Conservation (phyloP, 768 basidiomycete genomes). For the Kwoniella dejecticola region DNA sequence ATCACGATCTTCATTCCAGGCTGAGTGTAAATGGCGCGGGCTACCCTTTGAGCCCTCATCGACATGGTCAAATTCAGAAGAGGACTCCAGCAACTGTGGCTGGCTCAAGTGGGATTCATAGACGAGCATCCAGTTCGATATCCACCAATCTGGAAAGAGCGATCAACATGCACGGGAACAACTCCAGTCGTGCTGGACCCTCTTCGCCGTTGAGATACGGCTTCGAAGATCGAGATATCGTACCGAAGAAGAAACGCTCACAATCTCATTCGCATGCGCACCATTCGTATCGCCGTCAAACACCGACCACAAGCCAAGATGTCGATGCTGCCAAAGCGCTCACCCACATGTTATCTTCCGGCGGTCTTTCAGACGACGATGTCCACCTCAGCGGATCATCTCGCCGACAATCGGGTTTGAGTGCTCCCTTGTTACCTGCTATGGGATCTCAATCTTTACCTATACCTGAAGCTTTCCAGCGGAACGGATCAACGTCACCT, state of each 20-base stretch:
- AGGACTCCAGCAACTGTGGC: too few species aligned
- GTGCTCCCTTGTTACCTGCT: slow-evolving; percentile 9
- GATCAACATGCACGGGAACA: not conserved
- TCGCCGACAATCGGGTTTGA: not conserved
- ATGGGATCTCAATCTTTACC: slow-evolving; percentile 21
- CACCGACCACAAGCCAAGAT: slow-evolving; percentile 41
- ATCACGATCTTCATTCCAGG: slow-evolving; percentile 14
- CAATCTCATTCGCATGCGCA: slow-evolving; percentile 40
- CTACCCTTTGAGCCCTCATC: slow-evolving; percentile 7
- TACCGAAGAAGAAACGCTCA: slow-evolving; percentile 38
- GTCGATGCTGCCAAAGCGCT: slow-evolving; percentile 52
- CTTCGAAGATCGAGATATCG: slow-evolving; percentile 5
- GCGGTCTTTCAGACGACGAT: slow-evolving; percentile 13
- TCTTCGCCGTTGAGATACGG: slow-evolving; percentile 20
- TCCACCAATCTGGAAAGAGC: not conserved
- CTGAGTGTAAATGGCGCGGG: slow-evolving; percentile 17
- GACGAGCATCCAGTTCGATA: slow-evolving; percentile 20
- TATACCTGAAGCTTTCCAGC: slow-evolving; percentile 23
- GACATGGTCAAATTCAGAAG: not conserved
- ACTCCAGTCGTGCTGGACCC: not conserved
- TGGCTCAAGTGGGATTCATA: slow-evolving; percentile 14
- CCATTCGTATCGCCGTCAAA: not conserved
- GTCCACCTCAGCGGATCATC: not conserved
- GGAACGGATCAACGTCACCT: slow-evolving; percentile 15
- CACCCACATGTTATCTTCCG: slow-evolving; percentile 43